Evolutionary conservation across 2,329 filamentous ascomycete genomes (phyloP).

Genomic region (Epichloe hybrida): DNA sequence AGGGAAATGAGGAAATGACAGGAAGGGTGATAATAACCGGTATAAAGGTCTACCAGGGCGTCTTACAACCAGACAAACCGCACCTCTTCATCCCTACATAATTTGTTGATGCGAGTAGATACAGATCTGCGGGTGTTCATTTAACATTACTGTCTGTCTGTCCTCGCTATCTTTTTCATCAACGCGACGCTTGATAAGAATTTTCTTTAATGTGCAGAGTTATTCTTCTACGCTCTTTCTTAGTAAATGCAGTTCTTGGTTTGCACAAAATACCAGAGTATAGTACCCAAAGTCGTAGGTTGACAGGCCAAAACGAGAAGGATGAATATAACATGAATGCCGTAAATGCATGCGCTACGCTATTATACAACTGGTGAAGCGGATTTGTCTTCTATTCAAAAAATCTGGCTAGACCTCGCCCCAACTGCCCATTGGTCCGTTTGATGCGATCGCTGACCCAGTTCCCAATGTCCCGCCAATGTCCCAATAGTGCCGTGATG

Average conservation of each 20-base stretch:
- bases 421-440: constrained; percentile 62
- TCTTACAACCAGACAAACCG: too few relatives aligned
- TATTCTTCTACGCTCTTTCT: background rate
- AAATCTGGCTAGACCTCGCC: constrained; percentile 46
- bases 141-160: too few relatives aligned
- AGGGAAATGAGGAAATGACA: too few relatives aligned
- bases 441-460: constrained; percentile 53
- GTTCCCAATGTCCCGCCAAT: constrained; percentile 70
- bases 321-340: background rate
- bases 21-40: too few relatives aligned
- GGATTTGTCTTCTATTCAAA: background rate
- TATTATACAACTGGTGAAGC: background rate
- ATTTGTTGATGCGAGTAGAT: too few relatives aligned
- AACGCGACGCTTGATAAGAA: too few relatives aligned
- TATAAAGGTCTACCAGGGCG: too few relatives aligned
- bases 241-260: background rate
- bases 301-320: background rate
- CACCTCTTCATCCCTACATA: too few relatives aligned
- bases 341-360: background rate
- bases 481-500: constrained; percentile 84
- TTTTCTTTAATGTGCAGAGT: background rate
- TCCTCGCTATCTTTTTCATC: too few relatives aligned
- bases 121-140: too few relatives aligned
- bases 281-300: too few relatives aligned
- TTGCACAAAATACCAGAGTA: background rate